Evolutionary conservation across 495 filamentous ascomycete genomes (phyloP), one percentile per base, ranked within the genome.

Genomic region (Antarctomyces pellizariae): DNA sequence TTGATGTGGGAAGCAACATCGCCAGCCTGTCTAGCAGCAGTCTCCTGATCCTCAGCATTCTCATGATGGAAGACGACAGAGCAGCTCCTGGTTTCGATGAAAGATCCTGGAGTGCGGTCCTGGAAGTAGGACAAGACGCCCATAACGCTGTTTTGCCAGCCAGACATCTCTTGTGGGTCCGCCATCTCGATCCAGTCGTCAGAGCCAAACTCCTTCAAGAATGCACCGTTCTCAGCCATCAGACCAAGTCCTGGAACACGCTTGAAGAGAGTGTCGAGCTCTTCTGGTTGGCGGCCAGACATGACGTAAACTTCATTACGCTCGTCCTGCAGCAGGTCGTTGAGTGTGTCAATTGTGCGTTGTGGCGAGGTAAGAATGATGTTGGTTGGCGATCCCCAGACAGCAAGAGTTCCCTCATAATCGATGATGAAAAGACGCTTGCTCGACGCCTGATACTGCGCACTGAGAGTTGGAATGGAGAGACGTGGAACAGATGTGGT

Each of bases 1-100:
- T 91, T 92, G 54, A 93, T 84, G 39, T 92, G 78, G 26, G 73
- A 79, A 2, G 77, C 78, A 43, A 75, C 78, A 42, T 92, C 83
- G 9, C 67, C 71, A 2, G 79, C 82, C 40, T 80, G 73, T 4
- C 80, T 64, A 21, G 55, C 50, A 0, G 82, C 82, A 16, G 62
- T 56, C 16, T 62, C 58, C 28, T 57, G 59, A 41, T 92, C 78
- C 26, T 83, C 77, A 1, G 74, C 74, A 20, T 66, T 64, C 36
- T 73, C 73, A 44, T 86, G 82, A 46, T 86, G 75, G 58, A 90
- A 86, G 29, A 83, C 64, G 7, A 84, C 55, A 1, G 74, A 83
- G 55, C 79, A 90, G 38, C 75, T 74, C 2, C 75, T 70, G 34
- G 79, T 70, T 43, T 92, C 79, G 28, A 92, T 66, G 56, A 67